Base-by-base conservation (phyloP, 805 yeast species). In the Teunomyces panamensis region DNA sequence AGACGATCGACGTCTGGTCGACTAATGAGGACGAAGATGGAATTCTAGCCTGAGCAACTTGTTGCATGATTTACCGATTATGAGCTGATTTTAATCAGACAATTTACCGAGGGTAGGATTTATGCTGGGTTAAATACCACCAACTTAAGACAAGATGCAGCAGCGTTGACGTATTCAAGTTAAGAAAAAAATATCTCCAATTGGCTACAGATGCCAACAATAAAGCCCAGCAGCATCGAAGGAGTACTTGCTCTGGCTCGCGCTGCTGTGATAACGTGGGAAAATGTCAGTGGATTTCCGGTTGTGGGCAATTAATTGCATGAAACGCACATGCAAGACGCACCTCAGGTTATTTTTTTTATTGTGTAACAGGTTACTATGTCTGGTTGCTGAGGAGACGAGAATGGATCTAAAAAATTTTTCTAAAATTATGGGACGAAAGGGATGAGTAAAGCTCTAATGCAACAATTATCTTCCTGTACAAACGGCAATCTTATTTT, bases 21-120 rank as follows among this genome's bases (percentile, higher is more conserved):
- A 49, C 16, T 9, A 37, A 37, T 9, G 41, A 37, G 9, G 41
- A 24, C 13, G 41, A 44, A 27, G 45, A 41, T 30, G 44, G 55
- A 43, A 46, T 49, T 49, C 55, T 52, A 42, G 49, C 41, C 37
- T 49, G 51, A 45, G 55, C 49, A 4, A 46, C 33, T 9, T 49
- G 41, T 43, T 49, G 53, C 55, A 52, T 52, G 41, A 37, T 37
- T 26, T 37, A n/a, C n/a, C 29, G 41, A 26, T 36, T 24, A 26
- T 37, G 41, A 26, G 41, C 41, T 37, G 17, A 37, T 10, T 20
- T 20, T 37, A 9, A 13, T 37, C 29, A 13, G 39, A 13, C 13
- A 32, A 32, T 13, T 20, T 13, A 17, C 11, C 10, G 9, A 2
- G 34, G 5, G 24, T 20, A 20, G 34, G 34, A 32, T 13, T 11